Conservation (phyloP, 371 early-diverging fungal species). For the Haplosporangium sp. region DNA sequence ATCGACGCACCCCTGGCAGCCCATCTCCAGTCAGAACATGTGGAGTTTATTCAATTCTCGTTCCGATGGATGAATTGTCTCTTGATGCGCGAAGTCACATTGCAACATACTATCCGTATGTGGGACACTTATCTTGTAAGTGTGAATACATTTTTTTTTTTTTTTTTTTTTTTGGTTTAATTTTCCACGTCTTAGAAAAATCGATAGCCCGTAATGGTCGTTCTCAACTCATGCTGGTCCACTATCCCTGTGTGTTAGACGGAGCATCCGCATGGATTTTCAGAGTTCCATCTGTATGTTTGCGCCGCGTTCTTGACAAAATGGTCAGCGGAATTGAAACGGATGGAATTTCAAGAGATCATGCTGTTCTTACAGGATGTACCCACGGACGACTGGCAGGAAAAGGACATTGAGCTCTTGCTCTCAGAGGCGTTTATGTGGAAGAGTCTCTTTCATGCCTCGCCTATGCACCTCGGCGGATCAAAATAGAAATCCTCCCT, state of each 20-base stretch:
- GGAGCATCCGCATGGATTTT: conserved; percentile 91
- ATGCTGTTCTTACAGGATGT: conserved; percentile 95
- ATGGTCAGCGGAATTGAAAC: conserved; percentile 87
- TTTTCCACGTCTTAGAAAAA: no score
- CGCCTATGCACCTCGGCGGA: conserved; percentile 73
- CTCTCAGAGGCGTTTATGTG: conserved; percentile 96
- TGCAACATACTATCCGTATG: conserved; percentile 91
- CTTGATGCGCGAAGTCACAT: conserved; percentile 94
- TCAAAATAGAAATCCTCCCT: conserved; percentile 24
- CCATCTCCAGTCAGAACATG: conserved; percentile 87
- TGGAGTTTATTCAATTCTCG: conserved; percentile 98
- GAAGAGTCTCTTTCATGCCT: conserved; percentile 93
- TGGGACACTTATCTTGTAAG: conserved; percentile 97
- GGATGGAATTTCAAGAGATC: conserved; percentile 94
- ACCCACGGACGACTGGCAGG: conserved; percentile 90
- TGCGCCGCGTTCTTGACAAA: conserved; percentile 97
- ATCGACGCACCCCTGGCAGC: conserved; percentile 88
- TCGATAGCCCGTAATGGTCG: no score
- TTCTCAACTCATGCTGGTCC: not conserved
- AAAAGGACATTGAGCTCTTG: conserved; percentile 92
- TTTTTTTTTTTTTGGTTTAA: not conserved
- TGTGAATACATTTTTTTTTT: not conserved
- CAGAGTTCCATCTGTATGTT: conserved; percentile 96
- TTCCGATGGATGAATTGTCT: conserved; percentile 99
- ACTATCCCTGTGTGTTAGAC: conserved; percentile 59